Percentiles rank a stretch among this genome's conserved stretches.
phyloP scores from a whole-genome alignment of 768 basidiomycete species.

The Cyclocybe cylindracea region DNA sequence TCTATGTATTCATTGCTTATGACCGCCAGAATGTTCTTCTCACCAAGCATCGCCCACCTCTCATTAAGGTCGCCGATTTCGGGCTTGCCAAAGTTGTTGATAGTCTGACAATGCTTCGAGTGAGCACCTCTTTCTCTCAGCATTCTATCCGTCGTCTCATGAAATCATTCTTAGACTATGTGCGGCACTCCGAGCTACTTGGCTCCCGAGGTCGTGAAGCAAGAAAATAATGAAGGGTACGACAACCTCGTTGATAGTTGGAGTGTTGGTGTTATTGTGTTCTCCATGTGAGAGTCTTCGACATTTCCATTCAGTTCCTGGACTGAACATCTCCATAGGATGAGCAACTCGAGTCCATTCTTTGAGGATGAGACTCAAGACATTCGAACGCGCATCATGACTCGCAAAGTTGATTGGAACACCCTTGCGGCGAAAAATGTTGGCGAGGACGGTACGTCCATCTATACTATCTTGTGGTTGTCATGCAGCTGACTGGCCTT shows the following conservation, averaged over 20 bases:
- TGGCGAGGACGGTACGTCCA: slow-evolving; percentile 47
- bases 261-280: slow-evolving; percentile 95
- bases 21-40: slow-evolving; percentile 74
- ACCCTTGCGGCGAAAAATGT: slow-evolving; percentile 40
- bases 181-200: slow-evolving; percentile 96
- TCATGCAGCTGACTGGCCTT: slow-evolving; percentile 4
- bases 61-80: slow-evolving; percentile 92
- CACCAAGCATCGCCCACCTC: slow-evolving; percentile 67
- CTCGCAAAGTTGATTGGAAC: slow-evolving; percentile 64
- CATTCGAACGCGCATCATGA: slow-evolving; percentile 59
- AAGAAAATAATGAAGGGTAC: slow-evolving; percentile 70
- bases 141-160: slow-evolving; percentile 2
- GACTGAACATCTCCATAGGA: slow-evolving; percentile 39
- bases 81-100: slow-evolving; percentile 93
- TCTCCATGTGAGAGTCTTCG: slow-evolving; percentile 68
- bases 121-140: slow-evolving; percentile 29
- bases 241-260: slow-evolving; percentile 91
- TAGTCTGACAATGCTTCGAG: slow-evolving; percentile 73
- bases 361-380: slow-evolving; percentile 70
- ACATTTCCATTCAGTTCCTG: slow-evolving; percentile 8
- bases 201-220: slow-evolving; percentile 87
- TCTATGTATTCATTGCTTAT: neutral
- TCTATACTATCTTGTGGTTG: neutral
- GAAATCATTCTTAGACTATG: slow-evolving; percentile 62
- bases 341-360: slow-evolving; percentile 80